A percentile compares a stretch with the other conserved stretches of the same genome.
Evolutionary conservation across 2,329 filamentous ascomycete genomes (phyloP).

Genomic region (Stemphylium vesicarium): DNA sequence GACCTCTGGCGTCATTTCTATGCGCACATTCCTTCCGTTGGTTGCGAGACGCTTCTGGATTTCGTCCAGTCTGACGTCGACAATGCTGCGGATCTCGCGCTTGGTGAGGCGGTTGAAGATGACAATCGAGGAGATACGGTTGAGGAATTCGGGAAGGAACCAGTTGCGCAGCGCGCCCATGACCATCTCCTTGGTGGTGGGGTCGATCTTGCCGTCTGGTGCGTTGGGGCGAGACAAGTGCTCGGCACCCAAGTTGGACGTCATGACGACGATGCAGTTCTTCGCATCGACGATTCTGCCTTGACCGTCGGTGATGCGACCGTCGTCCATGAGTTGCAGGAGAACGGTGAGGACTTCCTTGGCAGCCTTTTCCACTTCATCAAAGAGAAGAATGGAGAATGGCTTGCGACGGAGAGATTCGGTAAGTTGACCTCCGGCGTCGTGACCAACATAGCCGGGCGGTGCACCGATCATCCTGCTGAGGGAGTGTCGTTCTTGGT

Average conservation of each 20-base stretch:
- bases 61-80: slow-evolving; percentile 84
- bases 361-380: slow-evolving; percentile 97
- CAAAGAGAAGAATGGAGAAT: slow-evolving; percentile 97
- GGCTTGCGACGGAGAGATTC: slow-evolving; percentile 92
- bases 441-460: slow-evolving; percentile 95
- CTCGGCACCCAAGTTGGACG: slow-evolving; percentile 94
- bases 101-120: slow-evolving; percentile 97
- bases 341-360: slow-evolving; percentile 97
- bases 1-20: slow-evolving; percentile 81
- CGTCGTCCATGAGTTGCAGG: slow-evolving; percentile 99
- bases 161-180: slow-evolving; percentile 91
- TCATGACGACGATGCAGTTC: slow-evolving; percentile 99
- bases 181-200: slow-evolving; percentile 84
- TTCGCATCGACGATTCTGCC: slow-evolving; percentile 91
- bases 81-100: slow-evolving; percentile 90
- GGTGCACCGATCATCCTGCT: slow-evolving; percentile 98
- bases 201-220: slow-evolving; percentile 84
- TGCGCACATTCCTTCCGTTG: slow-evolving; percentile 85
- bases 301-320: slow-evolving; percentile 97
- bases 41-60: slow-evolving; percentile 88
- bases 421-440: slow-evolving; percentile 93
- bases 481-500: slow-evolving; percentile 94
- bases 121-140: slow-evolving; percentile 93
- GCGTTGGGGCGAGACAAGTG: slow-evolving; percentile 81
- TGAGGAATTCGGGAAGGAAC: slow-evolving; percentile 98